Base-by-base conservation (phyloP, 768 basidiomycete species). In the Hortiboletus campestris region DNA sequence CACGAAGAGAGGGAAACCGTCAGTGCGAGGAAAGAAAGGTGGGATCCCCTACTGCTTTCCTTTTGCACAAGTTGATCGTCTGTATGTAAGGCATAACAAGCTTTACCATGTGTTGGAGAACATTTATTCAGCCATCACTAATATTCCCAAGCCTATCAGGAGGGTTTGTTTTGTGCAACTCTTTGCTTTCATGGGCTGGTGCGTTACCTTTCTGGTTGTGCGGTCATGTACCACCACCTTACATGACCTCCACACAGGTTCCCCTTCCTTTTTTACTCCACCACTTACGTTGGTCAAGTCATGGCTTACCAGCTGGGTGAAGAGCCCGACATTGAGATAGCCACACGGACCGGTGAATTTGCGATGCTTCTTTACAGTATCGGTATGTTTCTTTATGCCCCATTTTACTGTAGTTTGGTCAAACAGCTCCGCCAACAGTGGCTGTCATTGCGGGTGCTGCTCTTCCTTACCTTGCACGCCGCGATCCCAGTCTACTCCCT, bases 151-250 rank as follows among this genome's bases (percentile, higher is more conserved):
- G 59, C 88, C 93, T 13, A 86, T 98, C 42, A 84, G 85, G 47
- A 82, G 91, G 28, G 95, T 98, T 12, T 98, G 95, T 69, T 85
- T 88, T 65, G 94, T 97, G 4, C 95, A 98, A 66, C 72, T 98
- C 17, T 95, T 92, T 67, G 94, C 95, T 2, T 98, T 96, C 69
- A 96, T 96, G 92, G 94, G 92, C 61, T 98, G 95, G 91, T 88
- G 63, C 29, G 84, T 74, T 22, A 12, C 1, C 13, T 42, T 43
- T 46, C 17, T 28, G 36, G 20, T 51, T 41, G 25, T 42, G 41
- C 42, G 44, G 40, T 46, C 22, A 11, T 29, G 17, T 32, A 46
- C 53, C 40, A 39, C 64, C 46, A 49, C 63, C 20, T 49, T 28
- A 67, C 22, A 32, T 10, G 19, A 52, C 14, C 20, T 42, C 22